phyloP scores from a whole-genome alignment of 1,284 basidiomycete species.

The Rhodotorula mucilaginosa region DNA sequence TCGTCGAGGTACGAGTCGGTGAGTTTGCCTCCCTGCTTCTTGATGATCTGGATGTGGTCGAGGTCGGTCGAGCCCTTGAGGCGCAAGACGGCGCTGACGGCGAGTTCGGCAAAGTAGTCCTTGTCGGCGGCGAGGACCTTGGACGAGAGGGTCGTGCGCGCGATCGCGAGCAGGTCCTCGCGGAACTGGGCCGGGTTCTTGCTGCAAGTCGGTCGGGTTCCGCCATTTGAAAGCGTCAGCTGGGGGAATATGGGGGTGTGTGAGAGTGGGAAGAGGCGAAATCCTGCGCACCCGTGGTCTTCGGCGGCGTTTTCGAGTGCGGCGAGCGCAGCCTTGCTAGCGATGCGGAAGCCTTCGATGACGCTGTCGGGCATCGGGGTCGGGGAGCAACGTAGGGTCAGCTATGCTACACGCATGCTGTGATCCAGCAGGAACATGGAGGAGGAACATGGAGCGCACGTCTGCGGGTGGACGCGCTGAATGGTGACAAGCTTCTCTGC shows the following conservation, averaged over 20 bases:
- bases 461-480: constrained; percentile 96
- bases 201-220: constrained; percentile 50
- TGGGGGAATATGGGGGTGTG: background rate
- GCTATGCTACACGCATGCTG: background rate
- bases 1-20: constrained; percentile 98
- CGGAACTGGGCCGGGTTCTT: constrained; percentile 74
- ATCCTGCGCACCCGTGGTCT: constrained; percentile 69
- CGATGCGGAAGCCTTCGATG: constrained; percentile 95
- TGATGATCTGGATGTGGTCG: constrained; percentile 99
- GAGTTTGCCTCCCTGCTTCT: constrained; percentile 97
- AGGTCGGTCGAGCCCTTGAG: constrained; percentile 94
- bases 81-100: constrained; percentile 93
- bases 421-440: background rate
- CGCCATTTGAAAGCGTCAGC: too few species aligned
- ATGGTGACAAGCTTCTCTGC: constrained; percentile 87
- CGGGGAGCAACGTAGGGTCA: background rate
- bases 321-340: constrained; percentile 76
- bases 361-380: constrained; percentile 53
- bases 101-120: constrained; percentile 96
- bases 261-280: background rate
- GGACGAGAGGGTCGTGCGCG: constrained; percentile 89
- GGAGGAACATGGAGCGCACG: constrained; percentile 47
- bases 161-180: constrained; percentile 91
- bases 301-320: constrained; percentile 78
- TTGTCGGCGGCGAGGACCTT: constrained; percentile 98